Evolutionary conservation across 345 rosid genomes (phyloP), one percentile per base, ranked within the genome.

Genomic region (Eucalyptus regnans): DNA sequence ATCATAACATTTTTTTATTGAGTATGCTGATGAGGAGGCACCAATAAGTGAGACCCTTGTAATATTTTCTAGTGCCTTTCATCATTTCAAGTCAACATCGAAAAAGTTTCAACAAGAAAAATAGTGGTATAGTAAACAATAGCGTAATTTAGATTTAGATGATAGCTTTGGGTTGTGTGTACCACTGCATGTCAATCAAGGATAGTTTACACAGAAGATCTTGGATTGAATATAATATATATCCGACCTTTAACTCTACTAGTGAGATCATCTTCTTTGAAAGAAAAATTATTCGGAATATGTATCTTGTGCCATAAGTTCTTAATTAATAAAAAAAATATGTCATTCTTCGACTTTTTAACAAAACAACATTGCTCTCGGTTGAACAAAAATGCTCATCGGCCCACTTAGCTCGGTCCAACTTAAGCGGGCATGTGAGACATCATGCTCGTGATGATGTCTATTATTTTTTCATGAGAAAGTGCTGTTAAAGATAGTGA

Each of bases 341-440:
- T 60, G 66, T 60, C 31, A 62, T 62, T 12, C 68, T 2, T 62
- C 4, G 17, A 29, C 31, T 29, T 62, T 62, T 62, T 62, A 29
- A 29, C 33, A 62, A 62, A 12, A 29, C 15, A 62, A 62, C 68
- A 29, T 62, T 29, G 33, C 31, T 62, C 68, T 29, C 31, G 9
- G 29, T 7, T 13, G 68, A 27, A 27, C 68, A 62, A 62, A 6
- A 62, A 12, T 62, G 33, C 71, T 62, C 18, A 27, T 25, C 8
- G 71, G 37, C 71, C 71, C 71, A 29, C 9, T 62, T 1, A 15
- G 5, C 9, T 62, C 3, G 33, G 33, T n/a, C 33, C 16, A 62
- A 1, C 71, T 29, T 62, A 5, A 5, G 3, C 9, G 1, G 9
- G 33, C 3, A 62, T 18, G 7, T 7, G 5, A 14, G 33, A 29